Conservation (phyloP, 2,329 filamentous ascomycete genomes). For the Aaosphaeria pasadenensis region DNA sequence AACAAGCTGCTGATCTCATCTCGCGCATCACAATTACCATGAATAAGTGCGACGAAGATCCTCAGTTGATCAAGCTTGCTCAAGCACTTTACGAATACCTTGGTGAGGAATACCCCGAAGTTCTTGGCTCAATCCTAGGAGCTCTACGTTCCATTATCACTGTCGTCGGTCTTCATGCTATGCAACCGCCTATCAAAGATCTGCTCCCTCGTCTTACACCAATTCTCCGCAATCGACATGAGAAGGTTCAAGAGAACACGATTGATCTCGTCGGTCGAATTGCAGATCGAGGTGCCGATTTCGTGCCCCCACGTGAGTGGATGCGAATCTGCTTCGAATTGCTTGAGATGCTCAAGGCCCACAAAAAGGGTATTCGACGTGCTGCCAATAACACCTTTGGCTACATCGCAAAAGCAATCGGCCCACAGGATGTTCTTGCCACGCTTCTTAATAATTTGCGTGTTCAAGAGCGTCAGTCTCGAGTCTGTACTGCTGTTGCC, state of each 20-base stretch:
- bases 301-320: slow-evolving; percentile 96
- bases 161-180: slow-evolving; percentile 94
- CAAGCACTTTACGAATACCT: slow-evolving; percentile 96
- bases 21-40: slow-evolving; percentile 98
- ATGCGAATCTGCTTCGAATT: slow-evolving; percentile 99
- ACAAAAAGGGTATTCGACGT: slow-evolving; percentile 98
- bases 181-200: slow-evolving; percentile 98
- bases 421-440: slow-evolving; percentile 92
- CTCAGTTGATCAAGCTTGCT: slow-evolving; percentile 90
- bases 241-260: slow-evolving; percentile 99
- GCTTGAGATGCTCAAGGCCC: slow-evolving; percentile 97
- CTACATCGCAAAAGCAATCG: slow-evolving; percentile 98
- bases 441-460: slow-evolving; percentile 95
- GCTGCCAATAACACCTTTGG: slow-evolving; percentile 99
- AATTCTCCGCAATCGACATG: slow-evolving; percentile 97
- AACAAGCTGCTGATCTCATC: slow-evolving; percentile 94
- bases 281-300: slow-evolving; percentile 92
- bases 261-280: slow-evolving; percentile 98
- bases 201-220: slow-evolving; percentile 90
- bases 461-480: slow-evolving; percentile 95
- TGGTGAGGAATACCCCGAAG: slow-evolving; percentile 97
- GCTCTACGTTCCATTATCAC: slow-evolving; percentile 95
- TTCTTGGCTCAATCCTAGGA: slow-evolving; percentile 92
- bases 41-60: slow-evolving; percentile 97
- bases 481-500: slow-evolving; percentile 96